phyloP scores from a whole-genome alignment of 352 stramenopile genomes.

The Phytophthora fragariae region DNA sequence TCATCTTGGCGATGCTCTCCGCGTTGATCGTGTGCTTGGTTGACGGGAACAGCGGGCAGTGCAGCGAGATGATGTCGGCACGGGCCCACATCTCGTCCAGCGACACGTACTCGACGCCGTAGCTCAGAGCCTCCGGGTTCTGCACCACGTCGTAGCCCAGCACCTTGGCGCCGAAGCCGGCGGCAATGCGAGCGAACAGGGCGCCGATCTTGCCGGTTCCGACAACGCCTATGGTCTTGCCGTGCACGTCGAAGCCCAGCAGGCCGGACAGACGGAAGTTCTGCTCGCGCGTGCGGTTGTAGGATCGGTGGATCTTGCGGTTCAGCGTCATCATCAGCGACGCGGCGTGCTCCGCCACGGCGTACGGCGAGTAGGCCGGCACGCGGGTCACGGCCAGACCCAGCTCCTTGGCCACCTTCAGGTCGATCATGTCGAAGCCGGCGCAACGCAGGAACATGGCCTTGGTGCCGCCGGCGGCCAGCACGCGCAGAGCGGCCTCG shows the following conservation, averaged over 20 bases:
- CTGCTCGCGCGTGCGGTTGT: slow-evolving; percentile 75
- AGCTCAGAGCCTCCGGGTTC: slow-evolving; percentile 52
- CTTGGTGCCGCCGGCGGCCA: slow-evolving; percentile 55
- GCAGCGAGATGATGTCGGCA: slow-evolving; percentile 89
- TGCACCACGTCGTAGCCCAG: slow-evolving; percentile 72
- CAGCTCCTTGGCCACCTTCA: slow-evolving; percentile 67
- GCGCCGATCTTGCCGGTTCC: slow-evolving; percentile 57
- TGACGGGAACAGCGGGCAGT: slow-evolving; percentile 79
- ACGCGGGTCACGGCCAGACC: slow-evolving; percentile 69
- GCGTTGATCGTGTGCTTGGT: slow-evolving; percentile 90
- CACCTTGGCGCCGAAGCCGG: slow-evolving; percentile 49
- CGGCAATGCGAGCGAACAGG: slow-evolving; percentile 56
- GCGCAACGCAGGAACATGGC: slow-evolving; percentile 82
- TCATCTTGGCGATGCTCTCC: slow-evolving; percentile 85
- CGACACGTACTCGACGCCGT: slow-evolving; percentile 46
- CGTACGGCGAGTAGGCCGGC: slow-evolving; percentile 81
- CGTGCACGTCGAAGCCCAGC: slow-evolving; percentile 68
- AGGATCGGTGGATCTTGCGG: slow-evolving; percentile 77
- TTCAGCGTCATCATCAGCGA: slow-evolving; percentile 84
- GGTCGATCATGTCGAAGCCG: slow-evolving; percentile 83
- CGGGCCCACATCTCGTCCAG: slow-evolving; percentile 66
- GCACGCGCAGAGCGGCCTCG: slow-evolving; percentile 55
- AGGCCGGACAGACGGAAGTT: slow-evolving; percentile 77
- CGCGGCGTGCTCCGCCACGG: slow-evolving; percentile 77
- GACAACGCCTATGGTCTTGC: slow-evolving; percentile 76